Evolutionary conservation across 2,329 filamentous ascomycete genomes (phyloP).

Genomic region (Raffaelea deltoideospora): DNA sequence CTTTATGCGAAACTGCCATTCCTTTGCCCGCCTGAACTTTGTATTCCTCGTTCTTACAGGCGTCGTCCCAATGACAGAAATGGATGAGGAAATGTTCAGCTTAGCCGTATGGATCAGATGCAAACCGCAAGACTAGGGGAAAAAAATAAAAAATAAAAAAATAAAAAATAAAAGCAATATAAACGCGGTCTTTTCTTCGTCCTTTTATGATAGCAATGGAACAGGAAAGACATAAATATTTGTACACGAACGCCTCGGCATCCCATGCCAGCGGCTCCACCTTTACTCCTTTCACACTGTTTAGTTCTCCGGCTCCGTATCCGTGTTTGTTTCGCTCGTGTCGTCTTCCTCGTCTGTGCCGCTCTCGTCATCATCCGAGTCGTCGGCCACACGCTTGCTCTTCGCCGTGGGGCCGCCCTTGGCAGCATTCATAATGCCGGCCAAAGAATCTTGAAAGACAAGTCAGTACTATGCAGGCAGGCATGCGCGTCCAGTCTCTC

Average conservation of each 20-base stretch:
- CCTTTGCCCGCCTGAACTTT: no score
- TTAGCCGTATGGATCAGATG: no score
- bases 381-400: slow-evolving; percentile 35
- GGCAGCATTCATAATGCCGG: slow-evolving; percentile 77
- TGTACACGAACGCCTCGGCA: neutral
- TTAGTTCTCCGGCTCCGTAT: slow-evolving; percentile 49
- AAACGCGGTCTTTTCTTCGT: no score
- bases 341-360: slow-evolving; percentile 62
- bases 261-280: neutral
- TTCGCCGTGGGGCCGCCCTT: slow-evolving; percentile 50
- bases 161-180: no score
- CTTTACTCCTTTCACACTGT: neutral
- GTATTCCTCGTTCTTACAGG: no score
- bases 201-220: no score
- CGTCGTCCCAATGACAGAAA: no score
- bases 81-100: no score
- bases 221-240: neutral
- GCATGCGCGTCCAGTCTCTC: no score
- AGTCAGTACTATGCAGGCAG: slow-evolving; percentile 7
- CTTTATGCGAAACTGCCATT: no score
- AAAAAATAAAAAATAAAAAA: neutral
- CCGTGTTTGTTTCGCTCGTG: slow-evolving; percentile 53
- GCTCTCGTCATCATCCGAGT: slow-evolving; percentile 65
- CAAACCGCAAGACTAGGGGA: neutral
- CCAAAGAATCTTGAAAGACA: slow-evolving; percentile 61